These are phyloP conservation scores for Phanerochaete sordida DNA, from an alignment of 768 basidiomycete species.

Conservation along the genomic window DNA sequence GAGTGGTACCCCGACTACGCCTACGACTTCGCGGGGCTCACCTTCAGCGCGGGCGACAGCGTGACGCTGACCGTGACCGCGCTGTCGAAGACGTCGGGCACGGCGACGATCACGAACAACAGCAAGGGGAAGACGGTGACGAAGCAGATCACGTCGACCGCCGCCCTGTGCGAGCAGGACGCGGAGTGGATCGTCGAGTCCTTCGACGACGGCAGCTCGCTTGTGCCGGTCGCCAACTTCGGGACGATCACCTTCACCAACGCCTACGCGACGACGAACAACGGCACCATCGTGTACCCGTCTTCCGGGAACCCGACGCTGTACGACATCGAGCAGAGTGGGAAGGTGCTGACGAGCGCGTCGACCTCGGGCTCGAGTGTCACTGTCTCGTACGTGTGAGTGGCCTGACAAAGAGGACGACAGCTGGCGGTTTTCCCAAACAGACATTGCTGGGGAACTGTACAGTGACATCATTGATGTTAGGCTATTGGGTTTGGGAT, in stretches of 20 bases:
- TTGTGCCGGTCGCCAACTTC: constrained; percentile 36
- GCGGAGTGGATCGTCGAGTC: constrained; percentile 4
- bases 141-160: constrained; percentile 27
- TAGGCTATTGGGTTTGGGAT: too few relatives aligned
- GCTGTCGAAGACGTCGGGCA: constrained; percentile 19
- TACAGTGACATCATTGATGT: too few relatives aligned
- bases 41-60: constrained; percentile 25
- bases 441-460: too few relatives aligned
- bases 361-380: constrained; percentile 19
- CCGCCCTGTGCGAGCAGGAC: constrained; percentile 30
- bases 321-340: constrained; percentile 34
- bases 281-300: constrained; percentile 24
- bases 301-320: constrained; percentile 21
- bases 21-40: constrained; percentile 31
- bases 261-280: constrained; percentile 25
- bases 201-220: constrained; percentile 10
- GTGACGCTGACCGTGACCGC: constrained; percentile 29
- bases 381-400: constrained; percentile 24
- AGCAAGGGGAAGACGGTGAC: constrained; percentile 24
- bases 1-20: constrained; percentile 33
- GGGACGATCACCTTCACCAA: constrained; percentile 33
- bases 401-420: too few relatives aligned
- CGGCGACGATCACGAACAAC: constrained; percentile 14
- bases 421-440: too few relatives aligned
- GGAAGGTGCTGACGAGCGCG: constrained; percentile 28